These are phyloP conservation scores for Cicer judaicum DNA, from an alignment of 306 rosid species.

Conservation along the genomic window DNA sequence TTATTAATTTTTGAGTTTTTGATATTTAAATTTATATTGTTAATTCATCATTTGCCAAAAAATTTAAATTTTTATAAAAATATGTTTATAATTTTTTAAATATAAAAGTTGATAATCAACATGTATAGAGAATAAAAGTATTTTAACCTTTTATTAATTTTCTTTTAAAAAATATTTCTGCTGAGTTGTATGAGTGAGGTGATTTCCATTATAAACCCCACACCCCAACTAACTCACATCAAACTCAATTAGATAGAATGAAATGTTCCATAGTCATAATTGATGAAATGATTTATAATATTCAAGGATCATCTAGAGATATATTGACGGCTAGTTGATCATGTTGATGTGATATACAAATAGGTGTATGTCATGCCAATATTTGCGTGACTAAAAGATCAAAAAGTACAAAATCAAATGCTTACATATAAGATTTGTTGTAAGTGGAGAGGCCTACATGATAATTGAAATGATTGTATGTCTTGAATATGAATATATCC, in stretches of 20 bases:
- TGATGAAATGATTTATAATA: conserved; percentile 45
- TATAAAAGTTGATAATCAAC: no score
- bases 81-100: no score
- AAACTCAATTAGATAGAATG: conserved; percentile 5
- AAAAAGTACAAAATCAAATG: conserved; percentile 15
- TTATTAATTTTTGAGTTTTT: no score
- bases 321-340: conserved; percentile 8
- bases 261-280: conserved; percentile 30
- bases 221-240: conserved; percentile 32
- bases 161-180: not conserved
- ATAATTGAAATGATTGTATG: conserved; percentile 56
- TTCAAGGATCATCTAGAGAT: conserved; percentile 32
- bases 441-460: conserved; percentile 56
- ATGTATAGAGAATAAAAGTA: no score
- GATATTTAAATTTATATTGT: no score
- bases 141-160: not conserved
- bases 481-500: conserved; percentile 49
- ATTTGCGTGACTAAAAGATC: not conserved
- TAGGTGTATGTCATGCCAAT: conserved; percentile 2
- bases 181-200: conserved; percentile 9
- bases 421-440: conserved; percentile 44
- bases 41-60: no score
- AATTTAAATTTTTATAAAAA: no score
- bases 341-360: conserved; percentile 41
- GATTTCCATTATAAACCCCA: conserved; percentile 29